phyloP scores from a whole-genome alignment of 345 rosid genomes.

The Eutrema japonicum region DNA sequence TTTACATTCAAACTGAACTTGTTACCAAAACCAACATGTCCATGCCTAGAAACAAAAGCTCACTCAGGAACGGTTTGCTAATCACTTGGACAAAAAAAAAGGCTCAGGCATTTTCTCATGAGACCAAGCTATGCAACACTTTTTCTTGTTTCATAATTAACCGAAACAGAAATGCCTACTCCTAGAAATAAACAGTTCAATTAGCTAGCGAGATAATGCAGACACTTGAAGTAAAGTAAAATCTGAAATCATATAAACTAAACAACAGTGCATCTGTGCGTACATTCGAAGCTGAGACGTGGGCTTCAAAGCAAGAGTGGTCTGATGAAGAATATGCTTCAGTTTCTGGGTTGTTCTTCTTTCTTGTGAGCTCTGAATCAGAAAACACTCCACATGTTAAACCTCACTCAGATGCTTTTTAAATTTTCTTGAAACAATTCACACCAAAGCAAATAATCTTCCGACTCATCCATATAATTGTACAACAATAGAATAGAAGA shows the following conservation, averaged over 20 bases:
- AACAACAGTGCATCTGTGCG: neutral
- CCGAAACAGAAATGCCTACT: neutral
- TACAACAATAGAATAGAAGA: neutral
- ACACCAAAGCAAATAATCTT: slow-evolving; percentile 17
- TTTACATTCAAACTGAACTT: neutral
- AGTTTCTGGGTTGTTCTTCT: slow-evolving; percentile 13
- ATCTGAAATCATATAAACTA: too few relatives aligned
- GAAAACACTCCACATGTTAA: neutral
- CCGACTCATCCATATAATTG: neutral
- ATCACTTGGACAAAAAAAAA: neutral
- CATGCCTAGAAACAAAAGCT: too few relatives aligned
- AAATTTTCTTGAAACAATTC: too few relatives aligned
- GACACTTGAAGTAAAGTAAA: neutral
- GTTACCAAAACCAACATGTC: too few relatives aligned
- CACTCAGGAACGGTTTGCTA: neutral
- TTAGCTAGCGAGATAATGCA: neutral
- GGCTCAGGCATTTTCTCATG: neutral
- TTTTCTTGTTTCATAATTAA: neutral
- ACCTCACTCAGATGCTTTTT: too few relatives aligned
- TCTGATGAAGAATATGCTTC: slow-evolving; percentile 1
- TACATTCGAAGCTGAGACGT: slow-evolving; percentile 25
- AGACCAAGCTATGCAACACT: neutral
- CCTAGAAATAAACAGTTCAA: too few relatives aligned
- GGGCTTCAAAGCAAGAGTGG: slow-evolving; percentile 8
- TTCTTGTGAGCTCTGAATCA: slow-evolving; percentile 19